Evolutionary conservation across 2,329 filamentous ascomycete genomes (phyloP), one percentile per base, ranked within the genome.

Genomic region (Penicillium sp.): DNA sequence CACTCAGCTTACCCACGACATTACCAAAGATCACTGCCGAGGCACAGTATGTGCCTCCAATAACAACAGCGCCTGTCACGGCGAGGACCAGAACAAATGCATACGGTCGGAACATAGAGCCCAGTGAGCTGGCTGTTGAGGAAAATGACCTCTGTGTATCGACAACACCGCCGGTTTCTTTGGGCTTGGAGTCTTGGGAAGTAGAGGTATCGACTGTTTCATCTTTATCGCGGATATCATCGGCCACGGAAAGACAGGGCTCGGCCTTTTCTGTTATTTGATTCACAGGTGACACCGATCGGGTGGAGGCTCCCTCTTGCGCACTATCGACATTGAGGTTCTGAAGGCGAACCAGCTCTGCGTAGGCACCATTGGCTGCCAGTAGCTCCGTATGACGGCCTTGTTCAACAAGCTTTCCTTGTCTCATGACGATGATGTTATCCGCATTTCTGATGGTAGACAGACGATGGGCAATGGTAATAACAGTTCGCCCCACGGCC

Each of bases 11-110:
- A 17, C 82, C 81, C 47, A 88, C 79, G 2, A 82, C 83, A 66
- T 84, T 81, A 43, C 85, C 85, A 57, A 88, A 86, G 37, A 88
- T 82, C 8, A 86, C 73, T 21, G 82, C 84, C 43, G 81, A 79
- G 1, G 78, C 83, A 21, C 82, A 82, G 68, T 83, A 86, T 1
- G 84, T 81, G 9, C 79, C 80, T 8, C 84, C 84, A 9, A 86
- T 82, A 29, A 86, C 71, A 47, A 77, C 70, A 0, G 83, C 77
- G 2, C 78, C 80, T 6, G 87, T 73, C 3, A 87, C 81, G 48
- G 52, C 52, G 6, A 49, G 38, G 4, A 54, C 19, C 23, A 54
- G 21, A 40, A 49, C 52, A 25, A 54, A 49, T 2, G 43, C 29
- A 19, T 54, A 54, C 8, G 52, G 52, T 12, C 52, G 52, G 52